Evolutionary conservation across 352 stramenopile species (phyloP), one percentile per base, ranked within the genome.

Genomic region (Phytophthora niederhauseri): DNA sequence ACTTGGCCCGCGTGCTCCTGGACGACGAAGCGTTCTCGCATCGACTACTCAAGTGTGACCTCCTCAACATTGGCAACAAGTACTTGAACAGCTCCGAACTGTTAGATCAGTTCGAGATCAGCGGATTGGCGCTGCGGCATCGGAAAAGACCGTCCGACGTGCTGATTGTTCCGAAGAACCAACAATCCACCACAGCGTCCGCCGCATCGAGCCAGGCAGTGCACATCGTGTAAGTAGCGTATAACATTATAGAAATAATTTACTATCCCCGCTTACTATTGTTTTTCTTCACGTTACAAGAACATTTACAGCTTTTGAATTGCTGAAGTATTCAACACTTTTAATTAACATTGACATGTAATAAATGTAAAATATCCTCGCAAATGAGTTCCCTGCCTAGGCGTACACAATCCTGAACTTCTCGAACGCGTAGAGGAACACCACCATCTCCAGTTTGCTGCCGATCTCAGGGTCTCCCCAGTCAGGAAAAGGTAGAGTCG

Each of bases 81-180:
- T 80, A 81, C 9, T 57, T 89, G 14, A 72, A 79, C 28, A 85
- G 73, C 68, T 87, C 81, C 9, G 78, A 87, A 73, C 59, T 84
- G 49, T 68, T 89, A 6, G 72, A 83, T 57, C 74, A 84, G 56
- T 89, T 89, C 34, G 81, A 89, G 70, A 82, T 89, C 48, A 76
- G 68, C 6, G 81, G 78, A 6, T 55, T 89, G 7, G 75, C 77
- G 9, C 64, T 89, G 7, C 68, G 75, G 8, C 78, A 87, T 66
- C 72, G 78, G 26, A 63, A 70, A 4, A 70, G 72, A 15, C 78
- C 77, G 11, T 73, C 58, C 4, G 80, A 83, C 46, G 76, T 86
- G 24, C 54, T 88, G 0, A 69, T 81, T 61, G 76, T 83, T 7
- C 76, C 76, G 2, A 80, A 73, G 5, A 49, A 4, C 38, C 69